Evolutionary conservation across 1,284 basidiomycete species (phyloP).

Genomic region (Naganishia sp.): DNA sequence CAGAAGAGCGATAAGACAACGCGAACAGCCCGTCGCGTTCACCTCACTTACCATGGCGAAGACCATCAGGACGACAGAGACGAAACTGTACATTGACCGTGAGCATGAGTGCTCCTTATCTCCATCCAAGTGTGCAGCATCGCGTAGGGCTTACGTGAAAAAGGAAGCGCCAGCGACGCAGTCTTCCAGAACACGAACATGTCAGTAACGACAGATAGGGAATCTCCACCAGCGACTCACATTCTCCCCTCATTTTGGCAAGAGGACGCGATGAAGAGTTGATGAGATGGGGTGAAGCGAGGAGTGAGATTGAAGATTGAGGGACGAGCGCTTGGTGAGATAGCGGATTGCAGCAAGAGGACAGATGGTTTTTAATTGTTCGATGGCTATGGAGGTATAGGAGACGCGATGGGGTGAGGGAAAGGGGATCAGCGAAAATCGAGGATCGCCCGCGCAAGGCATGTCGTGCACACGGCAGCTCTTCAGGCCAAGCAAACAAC

Average conservation of each 20-base stretch:
- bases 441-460: too few species aligned
- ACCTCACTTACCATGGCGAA: conserved; percentile 35
- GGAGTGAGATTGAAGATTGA: too few species aligned
- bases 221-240: conserved; percentile 6
- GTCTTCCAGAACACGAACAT: conserved; percentile 35
- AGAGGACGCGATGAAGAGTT: not conserved
- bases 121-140: not conserved
- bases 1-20: not conserved
- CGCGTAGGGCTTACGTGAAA: conserved; percentile 36
- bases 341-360: too few species aligned
- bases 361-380: too few species aligned
- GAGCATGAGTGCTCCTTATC: not conserved
- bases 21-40: not conserved
- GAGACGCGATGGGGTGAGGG: too few species aligned
- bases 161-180: conserved; percentile 49
- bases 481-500: too few species aligned
- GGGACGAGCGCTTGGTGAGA: too few species aligned
- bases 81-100: conserved; percentile 25
- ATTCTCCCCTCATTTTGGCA: conserved; percentile 33
- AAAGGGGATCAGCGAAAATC: too few species aligned
- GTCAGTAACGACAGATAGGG: not conserved
- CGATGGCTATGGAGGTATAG: too few species aligned
- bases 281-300: not conserved
- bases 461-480: too few species aligned
- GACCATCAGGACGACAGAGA: conserved; percentile 49